phyloP scores from a whole-genome alignment of 345 rosid species.

The Populus pruinosa region DNA sequence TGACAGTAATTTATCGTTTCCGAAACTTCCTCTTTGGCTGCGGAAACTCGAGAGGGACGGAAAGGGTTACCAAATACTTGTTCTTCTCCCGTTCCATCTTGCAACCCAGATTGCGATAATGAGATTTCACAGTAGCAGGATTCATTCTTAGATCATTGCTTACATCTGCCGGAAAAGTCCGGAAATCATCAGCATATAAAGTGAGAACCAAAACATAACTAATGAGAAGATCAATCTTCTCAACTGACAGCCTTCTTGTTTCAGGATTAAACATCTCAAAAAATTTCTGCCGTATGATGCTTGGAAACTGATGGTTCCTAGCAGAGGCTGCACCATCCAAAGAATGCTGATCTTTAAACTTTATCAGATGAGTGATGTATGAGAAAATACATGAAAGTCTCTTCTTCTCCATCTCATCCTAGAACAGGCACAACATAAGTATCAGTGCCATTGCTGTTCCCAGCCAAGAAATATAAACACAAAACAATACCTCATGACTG shows the following conservation, averaged over 20 bases:
- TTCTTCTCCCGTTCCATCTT: constrained; percentile 39
- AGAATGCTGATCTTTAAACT: constrained; percentile 65
- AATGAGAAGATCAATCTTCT: constrained; percentile 57
- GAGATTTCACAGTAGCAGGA: constrained; percentile 37
- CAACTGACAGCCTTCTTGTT: constrained; percentile 38
- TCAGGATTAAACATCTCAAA: constrained; percentile 44
- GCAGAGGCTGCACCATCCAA: constrained; percentile 50
- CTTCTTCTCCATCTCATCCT: constrained; percentile 57
- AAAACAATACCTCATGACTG: neutral
- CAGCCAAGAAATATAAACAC: neutral
- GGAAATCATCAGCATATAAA: constrained; percentile 66
- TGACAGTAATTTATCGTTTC: neutral
- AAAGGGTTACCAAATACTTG: constrained; percentile 39
- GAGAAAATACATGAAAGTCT: constrained; percentile 45
- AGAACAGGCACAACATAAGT: constrained; percentile 14
- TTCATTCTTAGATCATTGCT: constrained; percentile 69
- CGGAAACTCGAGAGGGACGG: constrained; percentile 67
- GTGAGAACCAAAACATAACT: constrained; percentile 79
- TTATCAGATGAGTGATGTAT: constrained; percentile 65
- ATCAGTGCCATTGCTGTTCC: neutral
- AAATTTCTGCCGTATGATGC: constrained; percentile 50
- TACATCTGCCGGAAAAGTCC: constrained; percentile 57
- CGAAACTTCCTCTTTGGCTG: constrained; percentile 32
- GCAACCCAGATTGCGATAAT: constrained; percentile 74
- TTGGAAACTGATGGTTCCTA: constrained; percentile 58